Evolutionary conservation across 495 filamentous ascomycete species (phyloP).

Genomic region (Annulohypoxylon nitens): DNA sequence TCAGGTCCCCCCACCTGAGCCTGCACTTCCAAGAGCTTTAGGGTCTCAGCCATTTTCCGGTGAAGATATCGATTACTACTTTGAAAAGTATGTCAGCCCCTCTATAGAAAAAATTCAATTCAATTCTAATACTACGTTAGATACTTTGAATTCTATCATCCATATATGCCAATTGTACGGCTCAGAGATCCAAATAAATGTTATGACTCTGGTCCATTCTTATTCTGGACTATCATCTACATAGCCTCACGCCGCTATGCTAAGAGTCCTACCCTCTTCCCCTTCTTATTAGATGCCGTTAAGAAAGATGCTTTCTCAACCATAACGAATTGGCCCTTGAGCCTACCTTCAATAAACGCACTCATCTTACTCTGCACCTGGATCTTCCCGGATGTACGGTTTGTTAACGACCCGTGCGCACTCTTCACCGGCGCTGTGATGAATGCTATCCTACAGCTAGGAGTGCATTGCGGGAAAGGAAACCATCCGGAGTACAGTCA

Average conservation of each 20-base stretch:
- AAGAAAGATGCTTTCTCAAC: constrained; percentile 55
- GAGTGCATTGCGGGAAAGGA: constrained; percentile 59
- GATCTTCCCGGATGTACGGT: constrained; percentile 58
- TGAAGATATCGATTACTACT: constrained; percentile 62
- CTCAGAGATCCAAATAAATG: constrained; percentile 55
- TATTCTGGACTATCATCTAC: constrained; percentile 63
- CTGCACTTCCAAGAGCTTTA: constrained; percentile 54
- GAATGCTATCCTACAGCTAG: constrained; percentile 57
- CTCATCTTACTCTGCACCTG: constrained; percentile 59
- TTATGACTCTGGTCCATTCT: constrained; percentile 54
- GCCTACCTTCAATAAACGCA: constrained; percentile 58
- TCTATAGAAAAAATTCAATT: background rate
- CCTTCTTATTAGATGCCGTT: constrained; percentile 57
- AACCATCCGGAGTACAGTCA: constrained; percentile 57
- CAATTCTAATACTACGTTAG: constrained; percentile 30
- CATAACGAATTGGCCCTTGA: constrained; percentile 53
- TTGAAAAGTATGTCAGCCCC: constrained; percentile 54
- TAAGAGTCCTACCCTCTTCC: constrained; percentile 56
- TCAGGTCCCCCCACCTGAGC: constrained; percentile 24
- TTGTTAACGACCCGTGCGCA: constrained; percentile 58
- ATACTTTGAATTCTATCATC: constrained; percentile 60
- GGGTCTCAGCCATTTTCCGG: constrained; percentile 61
- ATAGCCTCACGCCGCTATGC: constrained; percentile 59
- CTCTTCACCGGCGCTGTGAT: constrained; percentile 57
- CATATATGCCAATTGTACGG: constrained; percentile 59